Percentiles rank a stretch among this genome's conserved stretches.
These are phyloP conservation scores for Cucurbita maxima DNA, from an alignment of 306 rosid genomes.

Conservation along the genomic window DNA sequence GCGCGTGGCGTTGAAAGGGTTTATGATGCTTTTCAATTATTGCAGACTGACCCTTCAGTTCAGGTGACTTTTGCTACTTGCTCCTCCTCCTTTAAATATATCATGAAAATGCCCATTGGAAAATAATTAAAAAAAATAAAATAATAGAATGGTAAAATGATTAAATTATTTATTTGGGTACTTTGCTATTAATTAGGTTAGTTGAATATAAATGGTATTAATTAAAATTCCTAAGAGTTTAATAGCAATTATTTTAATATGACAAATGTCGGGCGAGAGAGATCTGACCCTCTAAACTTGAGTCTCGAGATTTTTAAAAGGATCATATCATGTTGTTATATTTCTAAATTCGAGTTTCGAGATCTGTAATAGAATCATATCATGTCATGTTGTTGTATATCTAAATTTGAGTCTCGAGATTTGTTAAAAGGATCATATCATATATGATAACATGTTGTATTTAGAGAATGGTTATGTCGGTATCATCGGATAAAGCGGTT, in stretches of 20 bases:
- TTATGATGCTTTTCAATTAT: constrained; percentile 45
- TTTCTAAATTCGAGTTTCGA: too few species aligned
- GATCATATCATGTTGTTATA: too few species aligned
- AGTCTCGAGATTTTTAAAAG: too few species aligned
- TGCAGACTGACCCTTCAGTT: constrained; percentile 55
- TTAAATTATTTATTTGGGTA: neutral
- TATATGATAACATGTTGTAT: neutral
- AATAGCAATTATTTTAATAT: neutral
- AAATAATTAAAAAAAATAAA: too few species aligned
- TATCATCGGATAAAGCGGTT: constrained; percentile 56
- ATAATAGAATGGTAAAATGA: too few species aligned
- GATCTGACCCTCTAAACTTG: too few species aligned
- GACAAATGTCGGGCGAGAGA: too few species aligned
- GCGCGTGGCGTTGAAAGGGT: constrained; percentile 22
- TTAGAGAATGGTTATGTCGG: constrained; percentile 60
- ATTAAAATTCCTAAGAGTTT: neutral
- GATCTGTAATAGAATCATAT: too few species aligned
- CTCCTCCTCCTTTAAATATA: neutral
- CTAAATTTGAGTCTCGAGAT: too few species aligned
- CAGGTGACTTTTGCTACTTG: constrained; percentile 31
- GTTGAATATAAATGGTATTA: neutral
- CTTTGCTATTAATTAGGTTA: too few species aligned
- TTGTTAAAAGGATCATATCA: too few species aligned
- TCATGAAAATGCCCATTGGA: neutral
- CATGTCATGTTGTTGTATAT: too few species aligned